Base-by-base conservation (phyloP, 176 grass and related monocot species). In the Raddia distichophylla region DNA sequence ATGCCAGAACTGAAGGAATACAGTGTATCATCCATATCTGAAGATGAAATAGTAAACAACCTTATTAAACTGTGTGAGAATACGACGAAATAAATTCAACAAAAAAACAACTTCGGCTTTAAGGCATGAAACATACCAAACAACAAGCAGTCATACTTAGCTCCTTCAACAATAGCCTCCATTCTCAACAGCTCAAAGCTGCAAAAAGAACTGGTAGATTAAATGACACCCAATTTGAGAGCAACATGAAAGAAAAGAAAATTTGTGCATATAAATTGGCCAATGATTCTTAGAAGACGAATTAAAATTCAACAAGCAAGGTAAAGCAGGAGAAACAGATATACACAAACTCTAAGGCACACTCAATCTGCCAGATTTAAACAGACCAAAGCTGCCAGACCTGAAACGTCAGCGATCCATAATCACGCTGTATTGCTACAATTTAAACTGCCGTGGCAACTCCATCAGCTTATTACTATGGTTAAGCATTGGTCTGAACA, bases 21-120 rank as follows among this genome's bases (percentile, higher is more conserved):
- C 63, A 93, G 46, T 13, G 93, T 93, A 64, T 95, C 90, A 86
- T 95, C 90, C 71, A 95, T 73, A 83, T 95, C 93, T 95, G 85
- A 60, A 92, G 33, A 78, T n/a, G 53, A 19, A 84, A 60, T 44
- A 34, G 10, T 40, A 63, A 37, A 60, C 13, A 69, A 3, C 14
- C 22, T 65, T 20, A 71, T 14, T 76, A 5, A 13, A 14, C 46
- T 71, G 18, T 51, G 9, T n/a, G 64, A 47, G 19, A 67, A 61
- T 5, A 83, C 10, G 35, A 69, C 79, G 1, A 67, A 74, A 74
- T 10, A 62, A 51, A 18, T 78, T 14, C 3, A 73, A 42, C 61
- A 52, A 58, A 86, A 5, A 69, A 48, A 14, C 33, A 5, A 5
- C 4, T 54, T 7, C n/a, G 44, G 51, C 17, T 51, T 10, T n/a